A percentile compares a stretch with the other conserved stretches of the same genome.
Conservation (phyloP, 495 filamentous ascomycete species). For the Pyrenula aspistea region DNA sequence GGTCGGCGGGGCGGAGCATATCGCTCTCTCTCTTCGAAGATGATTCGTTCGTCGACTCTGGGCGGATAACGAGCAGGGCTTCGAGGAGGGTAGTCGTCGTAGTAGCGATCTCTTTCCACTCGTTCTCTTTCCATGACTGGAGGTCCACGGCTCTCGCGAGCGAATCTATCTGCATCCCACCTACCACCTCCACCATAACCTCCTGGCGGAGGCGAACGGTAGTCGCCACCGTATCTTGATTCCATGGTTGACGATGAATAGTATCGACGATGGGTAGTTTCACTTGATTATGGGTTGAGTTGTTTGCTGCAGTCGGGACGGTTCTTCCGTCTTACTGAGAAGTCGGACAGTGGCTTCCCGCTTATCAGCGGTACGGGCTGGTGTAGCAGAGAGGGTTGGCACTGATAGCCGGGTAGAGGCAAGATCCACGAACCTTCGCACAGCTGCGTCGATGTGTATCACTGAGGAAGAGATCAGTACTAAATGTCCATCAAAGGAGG, state of each 20-base stretch:
- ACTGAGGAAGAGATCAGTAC: neutral
- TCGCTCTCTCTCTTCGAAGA: conserved; percentile 41
- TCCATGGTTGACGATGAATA: neutral
- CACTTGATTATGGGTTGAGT: neutral
- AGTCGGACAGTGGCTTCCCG: neutral
- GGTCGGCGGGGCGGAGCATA: conserved; percentile 40
- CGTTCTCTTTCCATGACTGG: conserved; percentile 20
- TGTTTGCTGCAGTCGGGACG: neutral
- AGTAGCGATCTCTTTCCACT: conserved; percentile 14
- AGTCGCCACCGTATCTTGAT: conserved; percentile 16
- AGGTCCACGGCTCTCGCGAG: conserved; percentile 32
- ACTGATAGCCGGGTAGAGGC: neutral
- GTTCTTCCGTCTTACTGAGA: too few relatives aligned
- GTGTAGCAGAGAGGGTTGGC: neutral
- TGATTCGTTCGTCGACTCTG: conserved; percentile 39
- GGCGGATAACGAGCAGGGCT: conserved; percentile 11
- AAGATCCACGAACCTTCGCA: neutral
- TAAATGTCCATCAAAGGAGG: neutral
- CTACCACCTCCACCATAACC: conserved; percentile 19
- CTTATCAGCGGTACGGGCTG: neutral
- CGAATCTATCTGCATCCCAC: conserved; percentile 35
- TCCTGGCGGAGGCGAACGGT: conserved; percentile 27
- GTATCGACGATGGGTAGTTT: neutral
- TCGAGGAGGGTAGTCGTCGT: conserved; percentile 7
- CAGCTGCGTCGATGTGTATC: neutral